Percentiles rank a stretch among this genome's conserved stretches.
These are phyloP conservation scores for Alternaria sp. DNA, from an alignment of 2,329 filamentous ascomycete species.

Conservation along the genomic window DNA sequence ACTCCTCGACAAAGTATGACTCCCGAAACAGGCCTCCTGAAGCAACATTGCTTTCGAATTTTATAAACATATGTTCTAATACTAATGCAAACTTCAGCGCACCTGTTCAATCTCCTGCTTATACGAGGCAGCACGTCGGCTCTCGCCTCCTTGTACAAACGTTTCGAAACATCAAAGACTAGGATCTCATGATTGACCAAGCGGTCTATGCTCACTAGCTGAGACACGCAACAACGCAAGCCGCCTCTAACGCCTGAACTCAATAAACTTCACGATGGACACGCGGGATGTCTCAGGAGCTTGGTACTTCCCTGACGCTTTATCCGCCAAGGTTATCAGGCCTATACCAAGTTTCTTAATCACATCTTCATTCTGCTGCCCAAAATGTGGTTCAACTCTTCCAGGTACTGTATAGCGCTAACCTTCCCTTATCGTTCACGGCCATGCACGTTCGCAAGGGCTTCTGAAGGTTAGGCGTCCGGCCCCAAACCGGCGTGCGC, in stretches of 20 bases:
- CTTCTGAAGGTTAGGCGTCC: slow-evolving; percentile 7
- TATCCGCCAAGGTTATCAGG: background rate
- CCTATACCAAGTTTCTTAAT: background rate
- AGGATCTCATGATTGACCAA: background rate
- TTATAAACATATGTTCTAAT: background rate
- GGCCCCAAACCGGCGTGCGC: slow-evolving; percentile 12
- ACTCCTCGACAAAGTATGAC: background rate
- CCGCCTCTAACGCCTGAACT: background rate
- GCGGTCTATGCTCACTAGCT: background rate
- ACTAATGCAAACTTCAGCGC: background rate
- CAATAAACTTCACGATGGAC: background rate
- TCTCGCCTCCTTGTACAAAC: background rate
- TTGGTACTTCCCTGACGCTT: background rate
- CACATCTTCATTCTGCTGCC: background rate
- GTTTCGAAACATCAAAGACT: background rate
- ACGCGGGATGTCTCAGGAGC: background rate
- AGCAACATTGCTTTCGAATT: background rate
- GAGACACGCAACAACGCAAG: slow-evolving; percentile 7
- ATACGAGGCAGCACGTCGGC: too few species aligned
- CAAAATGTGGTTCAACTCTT: background rate
- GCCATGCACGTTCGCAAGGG: slow-evolving; percentile 18
- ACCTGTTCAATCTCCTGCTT: background rate
- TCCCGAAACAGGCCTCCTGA: background rate
- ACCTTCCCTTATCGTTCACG: background rate
- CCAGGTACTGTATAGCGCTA: background rate